Percentiles rank a stretch among this genome's conserved stretches.
Conservation (phyloP, 768 basidiomycete genomes). For the Asterophora lycoperdoides region DNA sequence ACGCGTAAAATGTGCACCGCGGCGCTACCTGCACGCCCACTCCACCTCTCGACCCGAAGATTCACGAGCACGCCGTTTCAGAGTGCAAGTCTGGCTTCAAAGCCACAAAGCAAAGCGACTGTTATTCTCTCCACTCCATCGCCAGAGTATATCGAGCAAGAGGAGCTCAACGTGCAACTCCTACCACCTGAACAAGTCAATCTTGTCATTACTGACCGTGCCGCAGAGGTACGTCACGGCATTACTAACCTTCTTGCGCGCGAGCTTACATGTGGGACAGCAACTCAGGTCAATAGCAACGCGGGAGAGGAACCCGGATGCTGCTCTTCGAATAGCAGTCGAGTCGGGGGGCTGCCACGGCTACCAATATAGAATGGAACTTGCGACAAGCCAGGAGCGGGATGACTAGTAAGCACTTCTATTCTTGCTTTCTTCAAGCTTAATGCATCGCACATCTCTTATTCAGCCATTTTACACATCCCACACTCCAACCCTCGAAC, state of each 20-base stretch:
- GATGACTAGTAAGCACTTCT: slow-evolving; percentile 79
- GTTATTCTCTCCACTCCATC: slow-evolving; percentile 49
- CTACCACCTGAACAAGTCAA: slow-evolving; percentile 49
- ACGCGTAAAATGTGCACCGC: not conserved
- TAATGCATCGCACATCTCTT: slow-evolving; percentile 6
- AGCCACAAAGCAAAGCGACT: slow-evolving; percentile 45
- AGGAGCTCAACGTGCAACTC: slow-evolving; percentile 62
- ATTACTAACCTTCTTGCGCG: not conserved
- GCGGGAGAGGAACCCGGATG: slow-evolving; percentile 55
- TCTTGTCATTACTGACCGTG: slow-evolving; percentile 64
- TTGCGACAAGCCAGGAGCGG: slow-evolving; percentile 53
- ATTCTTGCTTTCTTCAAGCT: not conserved
- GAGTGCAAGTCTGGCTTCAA: slow-evolving; percentile 35
- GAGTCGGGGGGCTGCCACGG: slow-evolving; percentile 97
- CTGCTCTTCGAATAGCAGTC: slow-evolving; percentile 78
- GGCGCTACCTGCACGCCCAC: not conserved
- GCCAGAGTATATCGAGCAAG: slow-evolving; percentile 47
- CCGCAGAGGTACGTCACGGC: slow-evolving; percentile 57
- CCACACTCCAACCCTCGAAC: slow-evolving; percentile 65
- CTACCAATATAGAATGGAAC: slow-evolving; percentile 91
- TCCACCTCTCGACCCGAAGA: slow-evolving; percentile 10
- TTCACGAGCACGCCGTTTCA: slow-evolving; percentile 19
- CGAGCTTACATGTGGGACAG: slow-evolving; percentile 33
- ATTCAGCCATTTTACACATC: slow-evolving; percentile 67
- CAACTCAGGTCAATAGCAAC: slow-evolving; percentile 71